Conservation (phyloP, 2,329 filamentous ascomycete species). For the Fusarium coicis region DNA sequence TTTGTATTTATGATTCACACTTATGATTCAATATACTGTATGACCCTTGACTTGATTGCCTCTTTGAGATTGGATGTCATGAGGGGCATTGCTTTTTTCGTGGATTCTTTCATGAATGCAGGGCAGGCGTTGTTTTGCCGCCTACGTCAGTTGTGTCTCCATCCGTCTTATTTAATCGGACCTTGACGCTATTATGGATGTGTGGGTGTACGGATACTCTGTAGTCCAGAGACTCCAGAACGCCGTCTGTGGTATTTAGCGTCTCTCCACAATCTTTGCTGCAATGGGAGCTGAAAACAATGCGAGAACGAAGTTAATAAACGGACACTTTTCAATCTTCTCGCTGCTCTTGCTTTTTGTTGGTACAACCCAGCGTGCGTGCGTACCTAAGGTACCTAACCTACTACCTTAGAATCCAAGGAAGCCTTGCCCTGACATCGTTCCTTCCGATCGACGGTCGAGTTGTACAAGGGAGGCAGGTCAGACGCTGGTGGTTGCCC, state of each 20-base stretch:
- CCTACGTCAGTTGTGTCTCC: conserved; percentile 13
- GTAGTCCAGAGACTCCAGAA: not conserved
- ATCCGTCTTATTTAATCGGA: not conserved
- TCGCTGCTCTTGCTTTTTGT: not conserved
- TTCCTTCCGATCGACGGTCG: conserved; percentile 23
- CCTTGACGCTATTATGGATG: not conserved
- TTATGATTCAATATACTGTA: not conserved
- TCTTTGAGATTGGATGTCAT: not conserved
- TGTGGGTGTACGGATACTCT: not conserved
- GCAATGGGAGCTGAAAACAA: conserved; percentile 1
- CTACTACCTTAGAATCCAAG: not conserved
- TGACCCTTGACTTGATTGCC: not conserved
- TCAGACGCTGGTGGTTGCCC: conserved; percentile 11
- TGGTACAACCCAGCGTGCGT: not conserved
- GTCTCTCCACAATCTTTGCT: not conserved
- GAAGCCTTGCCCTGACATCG: not conserved
- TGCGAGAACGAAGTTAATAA: not conserved
- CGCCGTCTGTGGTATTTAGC: not conserved
- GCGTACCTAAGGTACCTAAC: too few species aligned
- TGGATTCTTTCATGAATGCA: not conserved
- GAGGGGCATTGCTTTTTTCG: not conserved
- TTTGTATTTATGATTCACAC: not conserved
- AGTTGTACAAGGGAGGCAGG: conserved; percentile 34
- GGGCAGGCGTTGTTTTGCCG: not conserved
- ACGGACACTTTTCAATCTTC: not conserved